Percentiles rank a stretch among this genome's conserved stretches.
phyloP scores from a whole-genome alignment of 164 flowering plant species.

The Vitis amurensis region DNA sequence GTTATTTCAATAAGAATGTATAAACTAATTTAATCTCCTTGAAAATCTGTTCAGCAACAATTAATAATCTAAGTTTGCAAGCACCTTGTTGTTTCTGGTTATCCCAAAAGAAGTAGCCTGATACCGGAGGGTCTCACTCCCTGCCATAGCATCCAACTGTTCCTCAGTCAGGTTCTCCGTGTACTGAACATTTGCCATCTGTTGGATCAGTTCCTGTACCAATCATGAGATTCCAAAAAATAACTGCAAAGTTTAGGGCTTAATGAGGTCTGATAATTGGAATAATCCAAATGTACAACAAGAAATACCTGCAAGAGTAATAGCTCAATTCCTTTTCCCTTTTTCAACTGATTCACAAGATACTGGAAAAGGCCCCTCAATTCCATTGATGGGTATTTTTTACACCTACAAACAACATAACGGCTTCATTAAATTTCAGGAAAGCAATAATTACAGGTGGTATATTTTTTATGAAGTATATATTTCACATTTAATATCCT shows the following conservation, averaged over 20 bases:
- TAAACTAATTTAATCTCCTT: background rate
- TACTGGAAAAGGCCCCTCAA: constrained; percentile 97
- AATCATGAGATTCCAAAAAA: constrained; percentile 11
- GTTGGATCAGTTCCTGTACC: constrained; percentile 91
- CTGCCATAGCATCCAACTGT: constrained; percentile 99
- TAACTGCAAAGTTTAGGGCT: constrained; percentile 1
- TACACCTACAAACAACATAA: constrained; percentile 60
- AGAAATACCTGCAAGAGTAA: constrained; percentile 84
- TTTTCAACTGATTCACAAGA: constrained; percentile 92
- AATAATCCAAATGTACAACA: background rate
- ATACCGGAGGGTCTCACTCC: constrained; percentile 93
- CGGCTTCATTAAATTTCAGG: background rate
- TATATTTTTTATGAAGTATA: background rate
- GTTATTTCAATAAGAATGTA: background rate
- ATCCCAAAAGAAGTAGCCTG: constrained; percentile 96
- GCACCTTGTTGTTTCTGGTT: constrained; percentile 90
- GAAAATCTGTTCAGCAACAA: no score
- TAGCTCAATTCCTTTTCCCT: constrained; percentile 94
- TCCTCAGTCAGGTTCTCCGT: constrained; percentile 99
- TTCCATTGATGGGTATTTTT: constrained; percentile 99
- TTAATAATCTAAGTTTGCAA: background rate
- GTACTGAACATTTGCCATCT: constrained; percentile 99
- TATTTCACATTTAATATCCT: background rate
- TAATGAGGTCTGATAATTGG: background rate
- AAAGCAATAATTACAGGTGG: background rate